phyloP scores from a whole-genome alignment of 2,329 filamentous ascomycete species.

The Colletotrichum chlorophyti region DNA sequence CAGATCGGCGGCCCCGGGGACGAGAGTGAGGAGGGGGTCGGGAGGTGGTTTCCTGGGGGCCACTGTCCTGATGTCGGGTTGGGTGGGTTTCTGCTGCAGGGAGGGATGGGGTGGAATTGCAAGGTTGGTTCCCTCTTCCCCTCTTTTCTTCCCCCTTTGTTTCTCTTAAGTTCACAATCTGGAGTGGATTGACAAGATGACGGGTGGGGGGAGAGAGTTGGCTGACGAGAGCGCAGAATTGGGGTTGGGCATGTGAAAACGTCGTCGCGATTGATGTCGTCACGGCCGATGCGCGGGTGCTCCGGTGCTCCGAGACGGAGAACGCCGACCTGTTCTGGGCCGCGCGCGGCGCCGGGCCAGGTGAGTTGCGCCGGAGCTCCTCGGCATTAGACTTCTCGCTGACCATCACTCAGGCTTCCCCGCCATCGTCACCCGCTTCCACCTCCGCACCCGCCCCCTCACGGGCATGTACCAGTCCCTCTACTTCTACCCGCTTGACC shows the following conservation, averaged over 20 bases:
- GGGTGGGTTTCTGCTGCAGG: conserved; percentile 62
- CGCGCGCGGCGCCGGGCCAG: conserved; percentile 58
- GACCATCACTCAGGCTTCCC: conserved; percentile 50
- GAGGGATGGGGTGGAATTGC: conserved; percentile 66
- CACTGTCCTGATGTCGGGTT: conserved; percentile 64
- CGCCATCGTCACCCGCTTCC: conserved; percentile 57
- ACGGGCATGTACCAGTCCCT: conserved; percentile 41
- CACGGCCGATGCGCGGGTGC: conserved; percentile 48
- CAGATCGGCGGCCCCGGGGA: conserved; percentile 28
- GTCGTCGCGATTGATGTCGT: conserved; percentile 54
- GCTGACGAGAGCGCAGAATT: conserved; percentile 44
- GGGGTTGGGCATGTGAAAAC: conserved; percentile 63
- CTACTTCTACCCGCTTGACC: conserved; percentile 54
- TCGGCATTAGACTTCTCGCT: neutral
- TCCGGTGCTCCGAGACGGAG: conserved; percentile 50
- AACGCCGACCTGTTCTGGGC: conserved; percentile 66
- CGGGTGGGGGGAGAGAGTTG: neutral
- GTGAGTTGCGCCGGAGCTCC: conserved; percentile 30
- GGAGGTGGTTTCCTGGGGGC: conserved; percentile 57
- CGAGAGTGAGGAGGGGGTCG: conserved; percentile 29
- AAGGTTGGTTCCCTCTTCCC: conserved; percentile 44
- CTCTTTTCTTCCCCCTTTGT: neutral
- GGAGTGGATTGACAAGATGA: no score
- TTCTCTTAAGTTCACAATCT: no score
- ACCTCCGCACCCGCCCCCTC: conserved; percentile 48